Conservation (phyloP, 1,284 basidiomycete species). For the Fomitopsis betulina region DNA sequence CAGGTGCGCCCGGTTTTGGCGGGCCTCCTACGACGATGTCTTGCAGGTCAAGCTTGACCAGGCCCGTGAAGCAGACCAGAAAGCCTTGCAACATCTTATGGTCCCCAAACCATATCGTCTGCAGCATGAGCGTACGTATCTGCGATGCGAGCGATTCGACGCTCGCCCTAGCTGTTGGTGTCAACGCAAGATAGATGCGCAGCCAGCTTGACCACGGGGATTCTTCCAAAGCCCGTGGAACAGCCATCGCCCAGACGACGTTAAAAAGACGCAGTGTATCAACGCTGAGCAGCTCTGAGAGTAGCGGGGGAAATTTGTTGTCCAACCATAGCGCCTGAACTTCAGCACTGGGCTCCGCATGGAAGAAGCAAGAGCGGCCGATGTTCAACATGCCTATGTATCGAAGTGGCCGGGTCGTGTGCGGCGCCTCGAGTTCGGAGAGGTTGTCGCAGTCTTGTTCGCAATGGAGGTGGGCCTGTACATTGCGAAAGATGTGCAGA, state of each 20-base stretch:
- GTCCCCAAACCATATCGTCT: background rate
- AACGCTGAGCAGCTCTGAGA: background rate
- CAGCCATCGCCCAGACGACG: background rate
- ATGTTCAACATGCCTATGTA: background rate
- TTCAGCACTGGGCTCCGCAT: background rate
- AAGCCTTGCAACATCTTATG: background rate
- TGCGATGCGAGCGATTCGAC: background rate
- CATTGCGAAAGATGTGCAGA: background rate
- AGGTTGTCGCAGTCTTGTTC: background rate
- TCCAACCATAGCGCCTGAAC: background rate
- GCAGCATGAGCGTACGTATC: background rate
- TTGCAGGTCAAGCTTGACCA: background rate
- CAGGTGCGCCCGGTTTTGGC: background rate
- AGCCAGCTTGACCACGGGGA: background rate
- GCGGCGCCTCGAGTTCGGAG: background rate
- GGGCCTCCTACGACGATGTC: background rate
- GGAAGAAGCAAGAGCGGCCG: background rate
- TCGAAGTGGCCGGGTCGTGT: background rate
- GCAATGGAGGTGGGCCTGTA: background rate
- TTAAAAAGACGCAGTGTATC: background rate
- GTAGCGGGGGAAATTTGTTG: background rate
- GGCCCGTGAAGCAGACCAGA: background rate
- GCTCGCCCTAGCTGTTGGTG: background rate
- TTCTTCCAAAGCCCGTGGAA: background rate
- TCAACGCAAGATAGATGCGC: background rate